Base-by-base conservation (phyloP, 768 basidiomycete species). In the Cubamyces sp. region DNA sequence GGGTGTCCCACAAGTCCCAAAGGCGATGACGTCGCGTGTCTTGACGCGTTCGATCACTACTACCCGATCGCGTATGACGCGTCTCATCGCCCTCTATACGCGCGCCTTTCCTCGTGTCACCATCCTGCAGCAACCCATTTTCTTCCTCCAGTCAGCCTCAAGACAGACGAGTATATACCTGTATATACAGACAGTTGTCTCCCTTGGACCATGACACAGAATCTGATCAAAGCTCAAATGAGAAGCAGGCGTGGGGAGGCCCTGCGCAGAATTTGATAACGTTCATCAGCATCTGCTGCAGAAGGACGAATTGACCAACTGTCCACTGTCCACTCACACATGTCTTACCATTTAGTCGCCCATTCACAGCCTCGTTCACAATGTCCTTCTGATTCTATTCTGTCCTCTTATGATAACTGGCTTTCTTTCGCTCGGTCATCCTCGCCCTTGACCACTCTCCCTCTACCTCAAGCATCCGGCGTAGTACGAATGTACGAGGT, bases 301-400 rank as follows among this genome's bases (percentile, higher is more conserved):
- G 34, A 34, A 34, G 34, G 34, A 5, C 34, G 34, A 34, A 34
- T 34, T 34, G 28, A 7, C 48, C 46, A 47, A 21, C 46, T 47
- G 48, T 34, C 45, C 45, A 47, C 45, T 8, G 7, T n/a, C 48
- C 14, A 26, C 48, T 25, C 46, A 47, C 34, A 47, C 19, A 28
- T 49, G 48, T 49, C 48, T 30, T 6, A 9, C 2, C 12, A 18
- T 11, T 23, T 40, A 48, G 51, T 54, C 60, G 52, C 54, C 54
- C 53, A 19, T 28, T 47, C 60, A 61, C 60, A 55, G 60, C 60
- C 47, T 49, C 46, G 5, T 14, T 15, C 42, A 39, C 42, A 40
- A 26, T 26, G n/a, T 19, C 28, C 47, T 53, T 41, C 54, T 40
- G 56, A 40, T 28, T 52, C 50, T 21, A 50, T 18, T 46, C 28